These are phyloP conservation scores for Cyclotella kingstonii DNA, from an alignment of 108 stramenopile genomes.

Conservation along the genomic window DNA sequence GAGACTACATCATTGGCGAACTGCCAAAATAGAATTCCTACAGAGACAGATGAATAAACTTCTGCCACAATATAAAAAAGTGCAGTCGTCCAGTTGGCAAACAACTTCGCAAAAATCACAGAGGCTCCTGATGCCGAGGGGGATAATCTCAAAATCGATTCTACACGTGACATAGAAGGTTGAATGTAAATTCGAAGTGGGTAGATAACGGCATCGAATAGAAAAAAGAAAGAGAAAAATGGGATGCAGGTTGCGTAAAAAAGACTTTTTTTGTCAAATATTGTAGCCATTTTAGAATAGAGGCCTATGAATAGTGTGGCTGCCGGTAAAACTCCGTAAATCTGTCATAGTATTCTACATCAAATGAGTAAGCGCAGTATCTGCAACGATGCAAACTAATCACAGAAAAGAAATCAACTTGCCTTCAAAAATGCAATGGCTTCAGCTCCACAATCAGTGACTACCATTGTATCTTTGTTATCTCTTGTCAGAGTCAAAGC, in stretches of 20 bases:
- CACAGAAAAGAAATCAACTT: too few species aligned
- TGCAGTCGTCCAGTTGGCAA: slow-evolving; percentile 91
- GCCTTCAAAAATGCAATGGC: slow-evolving; percentile 93
- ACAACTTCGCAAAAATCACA: slow-evolving; percentile 76
- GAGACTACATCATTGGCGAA: slow-evolving; percentile 94
- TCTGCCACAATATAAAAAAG: slow-evolving; percentile 92
- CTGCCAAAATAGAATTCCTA: slow-evolving; percentile 98
- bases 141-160: slow-evolving; percentile 42
- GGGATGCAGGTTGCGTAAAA: slow-evolving; percentile 92
- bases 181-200: slow-evolving; percentile 80
- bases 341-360: slow-evolving; percentile 54
- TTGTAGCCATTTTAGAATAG: slow-evolving; percentile 87
- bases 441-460: slow-evolving; percentile 96
- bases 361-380: not conserved
- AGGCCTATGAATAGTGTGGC: slow-evolving; percentile 81
- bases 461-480: slow-evolving; percentile 95
- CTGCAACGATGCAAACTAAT: not conserved
- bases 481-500: slow-evolving; percentile 93
- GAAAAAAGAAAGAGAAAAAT: slow-evolving; percentile 89
- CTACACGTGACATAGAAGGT: slow-evolving; percentile 67
- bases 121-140: slow-evolving; percentile 53
- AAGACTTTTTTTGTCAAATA: slow-evolving; percentile 77
- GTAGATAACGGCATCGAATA: slow-evolving; percentile 86
- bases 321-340: slow-evolving; percentile 84
- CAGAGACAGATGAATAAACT: slow-evolving; percentile 91